Conservation (phyloP, 371 early-diverging fungal species). For the Mycotypha africana region DNA sequence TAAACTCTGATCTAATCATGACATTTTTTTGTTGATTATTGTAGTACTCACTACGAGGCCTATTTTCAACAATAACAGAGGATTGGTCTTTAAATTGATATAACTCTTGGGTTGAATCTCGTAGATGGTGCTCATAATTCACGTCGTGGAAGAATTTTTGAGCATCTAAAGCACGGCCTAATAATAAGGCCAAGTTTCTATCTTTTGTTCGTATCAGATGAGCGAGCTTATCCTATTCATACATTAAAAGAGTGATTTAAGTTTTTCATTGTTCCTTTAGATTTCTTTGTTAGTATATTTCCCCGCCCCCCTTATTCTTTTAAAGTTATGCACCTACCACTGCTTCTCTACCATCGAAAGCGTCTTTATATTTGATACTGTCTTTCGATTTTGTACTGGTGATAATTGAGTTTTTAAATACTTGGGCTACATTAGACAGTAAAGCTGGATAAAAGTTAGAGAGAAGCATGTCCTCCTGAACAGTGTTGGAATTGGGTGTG, state of each 20-base stretch:
- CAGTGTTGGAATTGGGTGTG: too few relatives aligned
- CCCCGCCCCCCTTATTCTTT: too few relatives aligned
- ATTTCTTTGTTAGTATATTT: too few relatives aligned
- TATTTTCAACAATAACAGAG: too few relatives aligned
- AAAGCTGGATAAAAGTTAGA: slow-evolving; percentile 71
- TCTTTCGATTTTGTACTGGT: slow-evolving; percentile 63
- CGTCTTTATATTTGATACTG: slow-evolving; percentile 72
- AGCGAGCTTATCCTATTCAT: slow-evolving; percentile 60
- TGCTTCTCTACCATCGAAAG: slow-evolving; percentile 80
- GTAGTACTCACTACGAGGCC: too few relatives aligned
- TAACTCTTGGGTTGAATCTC: slow-evolving; percentile 72
- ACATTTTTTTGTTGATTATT: too few relatives aligned
- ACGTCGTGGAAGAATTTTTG: slow-evolving; percentile 86
- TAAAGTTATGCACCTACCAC: too few relatives aligned
- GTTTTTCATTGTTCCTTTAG: too few relatives aligned
- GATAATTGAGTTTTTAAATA: slow-evolving; percentile 56
- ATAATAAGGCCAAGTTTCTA: slow-evolving; percentile 73
- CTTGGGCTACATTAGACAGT: slow-evolving; percentile 72
- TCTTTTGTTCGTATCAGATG: slow-evolving; percentile 71
- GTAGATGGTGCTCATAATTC: slow-evolving; percentile 67
- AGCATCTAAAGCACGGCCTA: slow-evolving; percentile 78
- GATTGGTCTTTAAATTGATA: slow-evolving; percentile 54
- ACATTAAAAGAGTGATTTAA: background rate
- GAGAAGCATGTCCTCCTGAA: too few relatives aligned
- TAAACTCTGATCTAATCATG: slow-evolving; percentile 34